A percentile compares a stretch with the other conserved stretches of the same genome.
phyloP scores from a whole-genome alignment of 192 early-diverging fungal species.

The Spinellus fusiger region DNA sequence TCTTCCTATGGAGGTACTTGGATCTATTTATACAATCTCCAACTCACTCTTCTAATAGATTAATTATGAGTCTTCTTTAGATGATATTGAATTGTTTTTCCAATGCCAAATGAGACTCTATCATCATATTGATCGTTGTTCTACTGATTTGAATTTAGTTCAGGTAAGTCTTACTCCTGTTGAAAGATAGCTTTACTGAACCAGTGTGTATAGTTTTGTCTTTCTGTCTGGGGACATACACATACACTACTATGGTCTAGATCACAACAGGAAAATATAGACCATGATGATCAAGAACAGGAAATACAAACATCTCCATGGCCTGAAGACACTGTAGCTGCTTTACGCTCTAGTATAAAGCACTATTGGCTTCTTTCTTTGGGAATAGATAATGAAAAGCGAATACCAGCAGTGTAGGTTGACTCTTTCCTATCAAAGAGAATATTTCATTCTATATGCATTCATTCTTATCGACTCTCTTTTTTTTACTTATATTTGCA shows the following conservation, averaged over 20 bases:
- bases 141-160: neutral
- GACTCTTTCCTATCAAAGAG: neutral
- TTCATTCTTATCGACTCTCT: neutral
- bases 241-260: slow-evolving; percentile 10
- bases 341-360: slow-evolving; percentile 9
- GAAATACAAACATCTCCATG: neutral
- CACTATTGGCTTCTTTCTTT: slow-evolving; percentile 28
- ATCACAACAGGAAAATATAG: neutral
- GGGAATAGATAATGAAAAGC: neutral
- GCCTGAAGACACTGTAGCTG: slow-evolving; percentile 6
- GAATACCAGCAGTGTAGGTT: neutral
- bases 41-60: neutral
- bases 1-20: neutral
- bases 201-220: slow-evolving; percentile 18
- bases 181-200: no score
- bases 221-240: slow-evolving; percentile 35
- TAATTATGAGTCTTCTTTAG: neutral
- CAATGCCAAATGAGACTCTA: slow-evolving; percentile 17
- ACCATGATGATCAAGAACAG: neutral
- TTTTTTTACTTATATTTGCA: neutral
- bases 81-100: neutral
- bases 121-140: neutral
- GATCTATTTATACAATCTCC: neutral
- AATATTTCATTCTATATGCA: no score
- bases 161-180: neutral